These are phyloP conservation scores for Teratosphaeria epicoccoides DNA, from an alignment of 2,329 filamentous ascomycete species.

Conservation along the genomic window DNA sequence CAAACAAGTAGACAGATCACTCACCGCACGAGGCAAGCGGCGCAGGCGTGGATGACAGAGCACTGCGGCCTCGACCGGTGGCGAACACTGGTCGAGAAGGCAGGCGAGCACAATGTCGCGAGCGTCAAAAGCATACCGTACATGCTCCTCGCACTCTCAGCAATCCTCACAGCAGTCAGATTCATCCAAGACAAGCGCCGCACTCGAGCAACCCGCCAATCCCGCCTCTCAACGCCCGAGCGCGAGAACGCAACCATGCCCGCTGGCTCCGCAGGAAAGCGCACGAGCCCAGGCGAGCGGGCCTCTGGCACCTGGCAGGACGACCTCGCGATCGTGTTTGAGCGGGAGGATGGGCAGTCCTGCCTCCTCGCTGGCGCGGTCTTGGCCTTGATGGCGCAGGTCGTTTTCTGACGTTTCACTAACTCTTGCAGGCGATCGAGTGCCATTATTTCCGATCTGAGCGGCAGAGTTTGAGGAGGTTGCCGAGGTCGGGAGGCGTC, in stretches of 20 bases:
- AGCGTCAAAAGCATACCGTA: slow-evolving; percentile 4
- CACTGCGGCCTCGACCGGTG: background rate
- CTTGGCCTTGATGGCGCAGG: no score
- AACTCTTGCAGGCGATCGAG: slow-evolving; percentile 72
- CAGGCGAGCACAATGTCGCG: background rate
- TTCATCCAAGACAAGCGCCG: background rate
- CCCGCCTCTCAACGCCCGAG: slow-evolving; percentile 28
- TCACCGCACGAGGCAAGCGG: background rate
- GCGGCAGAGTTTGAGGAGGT: slow-evolving; percentile 56
- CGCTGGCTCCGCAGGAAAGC: slow-evolving; percentile 12
- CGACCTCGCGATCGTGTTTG: slow-evolving; percentile 75
- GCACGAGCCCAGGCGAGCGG: slow-evolving; percentile 28
- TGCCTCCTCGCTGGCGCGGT: slow-evolving; percentile 69
- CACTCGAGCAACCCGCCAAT: background rate
- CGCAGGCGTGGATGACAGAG: background rate
- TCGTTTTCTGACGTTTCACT: slow-evolving; percentile 79
- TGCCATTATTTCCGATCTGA: slow-evolving; percentile 71
- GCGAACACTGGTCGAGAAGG: background rate
- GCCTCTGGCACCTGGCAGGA: slow-evolving; percentile 56
- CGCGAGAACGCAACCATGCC: slow-evolving; percentile 34
- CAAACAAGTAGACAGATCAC: background rate
- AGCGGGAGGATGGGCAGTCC: slow-evolving; percentile 64
- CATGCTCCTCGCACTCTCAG: slow-evolving; percentile 2
- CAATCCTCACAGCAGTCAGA: background rate
- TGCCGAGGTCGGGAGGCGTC: slow-evolving; percentile 37